phyloP scores from a whole-genome alignment of 169 alveolate species.

The Amoebophrya sp. region DNA sequence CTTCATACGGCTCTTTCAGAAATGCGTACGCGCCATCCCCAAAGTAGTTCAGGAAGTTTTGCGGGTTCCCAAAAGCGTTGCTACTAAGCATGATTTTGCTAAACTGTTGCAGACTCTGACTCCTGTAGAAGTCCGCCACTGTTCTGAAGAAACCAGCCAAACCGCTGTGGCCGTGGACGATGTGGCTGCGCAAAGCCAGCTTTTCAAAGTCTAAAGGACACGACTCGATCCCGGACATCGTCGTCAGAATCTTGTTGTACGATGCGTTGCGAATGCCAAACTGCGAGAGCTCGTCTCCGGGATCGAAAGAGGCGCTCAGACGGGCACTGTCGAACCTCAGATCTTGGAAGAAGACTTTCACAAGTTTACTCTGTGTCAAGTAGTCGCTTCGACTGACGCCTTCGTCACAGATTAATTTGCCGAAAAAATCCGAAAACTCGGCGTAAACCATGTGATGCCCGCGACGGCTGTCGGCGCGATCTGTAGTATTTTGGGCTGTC shows the following conservation, averaged over 20 bases:
- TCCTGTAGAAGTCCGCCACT: background rate
- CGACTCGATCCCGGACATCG: background rate
- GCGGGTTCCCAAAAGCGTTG: background rate
- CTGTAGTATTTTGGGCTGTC: background rate
- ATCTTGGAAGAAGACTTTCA: background rate
- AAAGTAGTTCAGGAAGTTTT: background rate
- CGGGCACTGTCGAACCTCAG: background rate
- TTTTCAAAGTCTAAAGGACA: background rate
- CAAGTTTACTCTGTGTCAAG: background rate
- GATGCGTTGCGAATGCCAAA: background rate
- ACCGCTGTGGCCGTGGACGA: no score
- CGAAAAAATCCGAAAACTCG: background rate
- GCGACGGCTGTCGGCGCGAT: background rate
- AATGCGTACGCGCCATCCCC: background rate
- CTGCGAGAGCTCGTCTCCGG: background rate
- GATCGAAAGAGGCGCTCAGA: background rate
- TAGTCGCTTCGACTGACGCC: background rate
- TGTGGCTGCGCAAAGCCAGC: no score
- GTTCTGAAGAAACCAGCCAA: background rate
- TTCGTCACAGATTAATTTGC: background rate
- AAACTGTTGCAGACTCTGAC: background rate
- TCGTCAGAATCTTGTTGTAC: background rate
- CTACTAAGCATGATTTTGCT: no score
- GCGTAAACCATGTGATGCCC: background rate
- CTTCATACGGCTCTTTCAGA: background rate